Percentiles rank a stretch among this genome's conserved stretches.
Evolutionary conservation across 352 stramenopile genomes (phyloP).

Genomic region (Chrysophaeum taylorii): DNA sequence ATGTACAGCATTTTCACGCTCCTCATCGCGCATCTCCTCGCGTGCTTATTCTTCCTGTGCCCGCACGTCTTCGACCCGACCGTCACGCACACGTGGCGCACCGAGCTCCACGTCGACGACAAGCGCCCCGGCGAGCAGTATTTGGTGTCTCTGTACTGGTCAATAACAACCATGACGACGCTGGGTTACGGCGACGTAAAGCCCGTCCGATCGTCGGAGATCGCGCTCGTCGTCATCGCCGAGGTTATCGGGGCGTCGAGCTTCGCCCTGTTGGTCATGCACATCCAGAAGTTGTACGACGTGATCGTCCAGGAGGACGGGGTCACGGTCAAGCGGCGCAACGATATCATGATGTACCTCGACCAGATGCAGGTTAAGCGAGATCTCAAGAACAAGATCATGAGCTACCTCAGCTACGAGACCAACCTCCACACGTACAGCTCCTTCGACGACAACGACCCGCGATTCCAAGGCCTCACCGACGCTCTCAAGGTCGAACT

Average conservation of each 20-base stretch:
- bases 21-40: not conserved
- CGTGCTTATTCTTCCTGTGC: not conserved
- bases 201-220: not conserved
- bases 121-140: not conserved
- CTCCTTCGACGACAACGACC: slow-evolving; percentile 11
- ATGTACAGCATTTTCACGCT: slow-evolving; percentile 8
- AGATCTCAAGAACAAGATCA: not conserved
- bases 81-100: not conserved
- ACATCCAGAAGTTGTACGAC: slow-evolving; percentile 13
- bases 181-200: not conserved
- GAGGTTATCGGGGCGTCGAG: not conserved
- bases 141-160: not conserved
- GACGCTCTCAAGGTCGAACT: not conserved
- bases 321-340: not conserved
- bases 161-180: slow-evolving; percentile 8
- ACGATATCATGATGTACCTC: not conserved
- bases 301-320: not conserved
- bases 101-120: not conserved
- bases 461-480: not conserved
- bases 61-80: not conserved
- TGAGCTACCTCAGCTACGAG: not conserved
- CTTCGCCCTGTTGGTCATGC: not conserved
- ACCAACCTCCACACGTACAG: not conserved
- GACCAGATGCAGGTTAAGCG: not conserved
- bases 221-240: not conserved